Conservation (phyloP, 169 alveolate genomes). For the Plasmodium sp. region DNA sequence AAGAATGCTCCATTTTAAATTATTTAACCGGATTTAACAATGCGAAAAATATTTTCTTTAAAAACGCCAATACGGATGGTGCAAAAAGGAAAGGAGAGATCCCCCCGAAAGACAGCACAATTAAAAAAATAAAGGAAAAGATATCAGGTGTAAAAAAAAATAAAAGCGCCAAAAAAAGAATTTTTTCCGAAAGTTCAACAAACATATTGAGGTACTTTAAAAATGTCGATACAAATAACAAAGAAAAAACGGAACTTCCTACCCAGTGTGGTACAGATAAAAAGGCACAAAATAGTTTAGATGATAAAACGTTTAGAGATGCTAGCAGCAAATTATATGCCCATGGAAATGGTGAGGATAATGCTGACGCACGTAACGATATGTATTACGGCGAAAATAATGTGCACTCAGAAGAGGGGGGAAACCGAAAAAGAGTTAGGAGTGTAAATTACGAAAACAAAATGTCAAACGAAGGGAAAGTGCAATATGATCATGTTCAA, state of each 20-base stretch:
- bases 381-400: background rate
- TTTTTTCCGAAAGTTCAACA: conserved; percentile 43
- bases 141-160: background rate
- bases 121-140: background rate
- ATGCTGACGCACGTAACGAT: background rate
- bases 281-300: background rate
- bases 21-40: conserved; percentile 2
- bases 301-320: background rate
- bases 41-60: background rate
- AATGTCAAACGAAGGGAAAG: conserved; percentile 5
- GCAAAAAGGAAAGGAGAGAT: background rate
- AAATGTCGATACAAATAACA: background rate
- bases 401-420: background rate
- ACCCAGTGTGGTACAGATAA: background rate
- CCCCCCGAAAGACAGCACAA: background rate
- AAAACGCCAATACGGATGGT: background rate
- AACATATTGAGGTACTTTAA: conserved; percentile 33
- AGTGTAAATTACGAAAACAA: conserved; percentile 16
- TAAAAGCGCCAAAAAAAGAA: conserved; percentile 21
- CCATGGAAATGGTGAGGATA: background rate
- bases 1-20: background rate
- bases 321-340: background rate
- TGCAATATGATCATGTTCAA: background rate
- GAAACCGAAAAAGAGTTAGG: conserved; percentile 1
- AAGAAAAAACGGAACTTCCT: background rate